phyloP scores from a whole-genome alignment of 2,329 filamentous ascomycete genomes.

The Epichloe sp. region DNA sequence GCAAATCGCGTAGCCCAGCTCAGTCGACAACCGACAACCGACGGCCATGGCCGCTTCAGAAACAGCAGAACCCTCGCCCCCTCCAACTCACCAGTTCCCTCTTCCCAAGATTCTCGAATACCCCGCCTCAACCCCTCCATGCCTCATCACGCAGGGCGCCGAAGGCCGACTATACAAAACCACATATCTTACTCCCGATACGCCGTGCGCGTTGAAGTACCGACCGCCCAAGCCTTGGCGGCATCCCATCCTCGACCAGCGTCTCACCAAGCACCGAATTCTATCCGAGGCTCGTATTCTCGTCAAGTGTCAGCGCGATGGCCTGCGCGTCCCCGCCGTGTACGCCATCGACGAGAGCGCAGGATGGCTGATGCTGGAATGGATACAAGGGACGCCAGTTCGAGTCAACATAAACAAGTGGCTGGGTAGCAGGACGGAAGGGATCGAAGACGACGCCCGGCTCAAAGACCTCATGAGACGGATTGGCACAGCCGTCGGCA shows the following conservation, averaged over 20 bases:
- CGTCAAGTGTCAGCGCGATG: slow-evolving; percentile 63
- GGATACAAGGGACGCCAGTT: slow-evolving; percentile 63
- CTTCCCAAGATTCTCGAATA: slow-evolving; percentile 54
- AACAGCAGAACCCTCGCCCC: slow-evolving; percentile 6
- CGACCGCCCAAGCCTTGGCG: slow-evolving; percentile 85
- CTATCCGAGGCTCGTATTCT: slow-evolving; percentile 81
- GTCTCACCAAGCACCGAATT: slow-evolving; percentile 76
- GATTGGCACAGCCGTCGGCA: slow-evolving; percentile 60
- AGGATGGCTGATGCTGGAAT: slow-evolving; percentile 75
- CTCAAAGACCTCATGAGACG: slow-evolving; percentile 52
- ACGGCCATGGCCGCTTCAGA: slow-evolving; percentile 3
- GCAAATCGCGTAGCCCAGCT: background rate
- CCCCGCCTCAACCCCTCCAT: slow-evolving; percentile 44
- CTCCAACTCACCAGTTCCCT: slow-evolving; percentile 23
- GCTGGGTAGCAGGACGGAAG: slow-evolving; percentile 37
- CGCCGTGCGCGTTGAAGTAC: slow-evolving; percentile 75
- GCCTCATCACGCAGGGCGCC: slow-evolving; percentile 80
- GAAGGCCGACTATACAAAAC: slow-evolving; percentile 91
- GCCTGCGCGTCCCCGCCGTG: slow-evolving; percentile 69
- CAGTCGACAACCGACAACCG: background rate
- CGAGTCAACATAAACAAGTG: slow-evolving; percentile 56
- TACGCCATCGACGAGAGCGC: slow-evolving; percentile 51
- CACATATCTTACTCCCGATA: slow-evolving; percentile 55
- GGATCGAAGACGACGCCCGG: slow-evolving; percentile 30
- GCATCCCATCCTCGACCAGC: slow-evolving; percentile 76